These are phyloP conservation scores for Fusarium veterinarium DNA, from an alignment of 2,329 filamentous ascomycete species.

Conservation along the genomic window DNA sequence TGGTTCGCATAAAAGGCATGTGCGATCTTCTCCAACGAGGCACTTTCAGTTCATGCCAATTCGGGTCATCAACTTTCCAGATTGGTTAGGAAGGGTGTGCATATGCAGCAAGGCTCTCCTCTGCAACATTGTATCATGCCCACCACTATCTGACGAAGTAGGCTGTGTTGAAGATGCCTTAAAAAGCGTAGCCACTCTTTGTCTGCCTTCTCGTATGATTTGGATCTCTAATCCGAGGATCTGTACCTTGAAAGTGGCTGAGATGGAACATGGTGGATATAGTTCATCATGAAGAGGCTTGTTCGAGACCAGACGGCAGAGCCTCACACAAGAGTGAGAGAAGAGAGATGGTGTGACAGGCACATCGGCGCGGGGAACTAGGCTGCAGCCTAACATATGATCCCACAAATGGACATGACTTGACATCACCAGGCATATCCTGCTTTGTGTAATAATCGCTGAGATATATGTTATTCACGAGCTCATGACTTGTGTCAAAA, in stretches of 20 bases:
- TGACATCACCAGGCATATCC: not conserved
- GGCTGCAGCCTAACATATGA: not conserved
- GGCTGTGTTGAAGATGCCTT: not conserved
- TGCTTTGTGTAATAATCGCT: not conserved
- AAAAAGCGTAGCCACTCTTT: not conserved
- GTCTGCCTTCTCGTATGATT: not conserved
- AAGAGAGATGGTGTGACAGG: not conserved
- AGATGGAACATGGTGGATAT: not conserved
- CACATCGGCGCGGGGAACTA: not conserved
- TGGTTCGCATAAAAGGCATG: not conserved
- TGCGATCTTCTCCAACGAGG: not conserved
- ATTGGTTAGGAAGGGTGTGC: not conserved
- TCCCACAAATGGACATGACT: not conserved
- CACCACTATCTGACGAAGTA: not conserved
- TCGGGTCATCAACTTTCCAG: not conserved
- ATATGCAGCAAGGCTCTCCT: conserved; percentile 5
- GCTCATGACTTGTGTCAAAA: not conserved
- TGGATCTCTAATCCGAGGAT: not conserved
- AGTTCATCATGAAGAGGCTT: not conserved
- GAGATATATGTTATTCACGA: not conserved
- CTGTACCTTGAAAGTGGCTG: not conserved
- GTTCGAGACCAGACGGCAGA: not conserved
- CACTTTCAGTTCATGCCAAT: not conserved
- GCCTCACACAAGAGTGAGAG: not conserved
- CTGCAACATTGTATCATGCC: not conserved